Conservation (phyloP, 2,329 filamentous ascomycete genomes). For the Fusarium algeriense region DNA sequence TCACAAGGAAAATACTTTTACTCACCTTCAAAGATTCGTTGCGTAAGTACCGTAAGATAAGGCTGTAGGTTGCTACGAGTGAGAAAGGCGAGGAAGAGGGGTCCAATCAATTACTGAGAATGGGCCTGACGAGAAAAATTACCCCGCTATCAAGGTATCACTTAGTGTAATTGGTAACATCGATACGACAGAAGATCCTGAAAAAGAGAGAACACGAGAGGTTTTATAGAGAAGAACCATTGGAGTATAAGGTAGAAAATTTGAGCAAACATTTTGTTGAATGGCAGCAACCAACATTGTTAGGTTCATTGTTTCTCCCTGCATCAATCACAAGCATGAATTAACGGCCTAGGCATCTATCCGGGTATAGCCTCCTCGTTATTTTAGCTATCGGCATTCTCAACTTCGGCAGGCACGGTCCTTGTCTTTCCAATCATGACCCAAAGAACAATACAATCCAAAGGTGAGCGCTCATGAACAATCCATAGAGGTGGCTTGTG, state of each 20-base stretch:
- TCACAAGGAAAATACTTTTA: conserved; percentile 35
- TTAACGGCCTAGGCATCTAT: not conserved
- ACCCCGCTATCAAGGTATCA: conserved; percentile 44
- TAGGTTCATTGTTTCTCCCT: not conserved
- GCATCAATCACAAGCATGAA: conserved; percentile 1
- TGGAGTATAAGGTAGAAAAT: not conserved
- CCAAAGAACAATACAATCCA: conserved; percentile 39
- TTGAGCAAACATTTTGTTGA: not conserved
- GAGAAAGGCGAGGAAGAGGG: conserved; percentile 41
- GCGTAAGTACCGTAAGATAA: conserved; percentile 30
- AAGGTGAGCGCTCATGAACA: conserved; percentile 3
- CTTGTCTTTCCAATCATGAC: conserved; percentile 26
- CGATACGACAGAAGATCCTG: not conserved
- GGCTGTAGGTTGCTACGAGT: conserved; percentile 36
- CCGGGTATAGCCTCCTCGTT: conserved; percentile 6
- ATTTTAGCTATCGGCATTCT: conserved; percentile 1
- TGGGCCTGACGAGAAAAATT: conserved; percentile 39
- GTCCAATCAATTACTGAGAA: conserved; percentile 44
- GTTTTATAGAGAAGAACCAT: not conserved
- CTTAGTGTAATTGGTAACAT: conserved; percentile 20
- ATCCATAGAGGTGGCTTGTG: conserved; percentile 22
- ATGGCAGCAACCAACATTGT: not conserved
- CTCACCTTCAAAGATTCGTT: conserved; percentile 44
- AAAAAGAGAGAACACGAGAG: not conserved
- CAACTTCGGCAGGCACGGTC: conserved; percentile 22